phyloP scores from a whole-genome alignment of 2,329 filamentous ascomycete genomes.

The Rhynchosporium agropyri region DNA sequence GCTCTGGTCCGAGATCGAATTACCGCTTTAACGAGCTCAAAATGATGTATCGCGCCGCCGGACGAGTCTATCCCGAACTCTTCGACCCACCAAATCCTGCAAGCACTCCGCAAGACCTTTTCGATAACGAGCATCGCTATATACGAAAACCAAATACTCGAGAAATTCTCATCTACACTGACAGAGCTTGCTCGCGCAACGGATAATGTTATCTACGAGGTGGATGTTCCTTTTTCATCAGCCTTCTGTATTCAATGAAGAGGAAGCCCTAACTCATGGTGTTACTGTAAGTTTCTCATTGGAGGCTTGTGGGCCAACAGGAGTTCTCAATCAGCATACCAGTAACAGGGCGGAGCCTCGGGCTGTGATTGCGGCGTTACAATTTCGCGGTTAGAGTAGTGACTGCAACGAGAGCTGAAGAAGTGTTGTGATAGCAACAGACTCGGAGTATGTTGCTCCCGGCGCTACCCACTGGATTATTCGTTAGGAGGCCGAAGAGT shows the following conservation, averaged over 20 bases:
- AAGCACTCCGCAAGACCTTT: constrained; percentile 9
- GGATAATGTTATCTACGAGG: constrained; percentile 45
- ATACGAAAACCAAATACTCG: constrained; percentile 41
- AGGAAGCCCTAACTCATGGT: constrained; percentile 15
- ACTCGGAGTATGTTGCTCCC: constrained; percentile 54
- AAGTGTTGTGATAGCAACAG: constrained; percentile 55
- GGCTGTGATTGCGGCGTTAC: constrained; percentile 54
- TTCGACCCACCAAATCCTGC: constrained; percentile 7
- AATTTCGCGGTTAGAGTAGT: constrained; percentile 47
- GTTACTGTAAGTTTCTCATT: constrained; percentile 43
- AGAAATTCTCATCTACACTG: constrained; percentile 48
- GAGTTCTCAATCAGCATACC: constrained; percentile 45
- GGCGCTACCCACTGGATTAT: constrained; percentile 49
- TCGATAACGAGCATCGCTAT: constrained; percentile 24
- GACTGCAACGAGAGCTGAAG: constrained; percentile 45
- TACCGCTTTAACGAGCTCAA: no score
- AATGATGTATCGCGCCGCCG: no score
- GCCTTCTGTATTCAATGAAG: constrained; percentile 26
- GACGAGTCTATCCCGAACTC: background rate
- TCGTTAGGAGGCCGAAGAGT: constrained; percentile 50
- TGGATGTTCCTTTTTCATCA: constrained; percentile 46
- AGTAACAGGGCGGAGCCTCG: constrained; percentile 60
- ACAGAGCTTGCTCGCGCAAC: constrained; percentile 51
- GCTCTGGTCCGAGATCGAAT: no score
- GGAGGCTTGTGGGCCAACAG: constrained; percentile 49